Percentiles rank a stretch among this genome's conserved stretches.
Evolutionary conservation across 139 green algal species (phyloP).

Genomic region (Tetratostichococcus sp.): DNA sequence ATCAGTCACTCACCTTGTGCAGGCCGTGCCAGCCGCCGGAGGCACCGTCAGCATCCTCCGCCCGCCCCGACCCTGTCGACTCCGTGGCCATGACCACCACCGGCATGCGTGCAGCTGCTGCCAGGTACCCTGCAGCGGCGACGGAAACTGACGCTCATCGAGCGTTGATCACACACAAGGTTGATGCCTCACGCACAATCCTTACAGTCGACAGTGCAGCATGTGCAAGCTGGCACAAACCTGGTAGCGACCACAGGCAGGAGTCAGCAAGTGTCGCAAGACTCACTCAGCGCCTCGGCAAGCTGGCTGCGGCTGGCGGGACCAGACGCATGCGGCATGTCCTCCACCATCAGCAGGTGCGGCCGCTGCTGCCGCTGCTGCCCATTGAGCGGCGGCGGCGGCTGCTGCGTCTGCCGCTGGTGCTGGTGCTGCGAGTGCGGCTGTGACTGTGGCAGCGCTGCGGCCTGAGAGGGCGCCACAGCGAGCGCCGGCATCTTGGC

Average conservation of each 20-base stretch:
- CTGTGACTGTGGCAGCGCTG: slow-evolving; percentile 3
- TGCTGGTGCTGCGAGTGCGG: background rate
- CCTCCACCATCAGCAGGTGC: slow-evolving; percentile 69
- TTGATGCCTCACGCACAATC: too few species aligned
- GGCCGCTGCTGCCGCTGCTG: slow-evolving; percentile 4
- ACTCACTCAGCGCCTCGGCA: slow-evolving; percentile 27
- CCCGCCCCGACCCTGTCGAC: background rate
- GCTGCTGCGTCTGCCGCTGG: background rate
- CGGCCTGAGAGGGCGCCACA: slow-evolving; percentile 12
- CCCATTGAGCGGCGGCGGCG: too few species aligned
- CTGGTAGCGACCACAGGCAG: too few species aligned
- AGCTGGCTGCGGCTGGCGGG: slow-evolving; percentile 42
- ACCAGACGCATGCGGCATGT: slow-evolving; percentile 57
- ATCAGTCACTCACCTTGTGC: slow-evolving; percentile 43
- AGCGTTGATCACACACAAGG: too few species aligned
- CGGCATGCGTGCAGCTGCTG: slow-evolving; percentile 33
- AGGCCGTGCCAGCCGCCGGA: slow-evolving; percentile 29
- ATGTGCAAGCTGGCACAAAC: too few species aligned
- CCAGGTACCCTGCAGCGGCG: slow-evolving; percentile 28
- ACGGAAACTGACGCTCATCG: too few species aligned
- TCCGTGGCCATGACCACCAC: slow-evolving; percentile 58
- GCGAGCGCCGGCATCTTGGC: slow-evolving; percentile 57
- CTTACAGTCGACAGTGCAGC: too few species aligned
- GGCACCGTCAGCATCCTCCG: background rate
- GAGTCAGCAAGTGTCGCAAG: too few species aligned